phyloP scores from a whole-genome alignment of 441 rosid genomes.

The Eruca vesicaria region DNA sequence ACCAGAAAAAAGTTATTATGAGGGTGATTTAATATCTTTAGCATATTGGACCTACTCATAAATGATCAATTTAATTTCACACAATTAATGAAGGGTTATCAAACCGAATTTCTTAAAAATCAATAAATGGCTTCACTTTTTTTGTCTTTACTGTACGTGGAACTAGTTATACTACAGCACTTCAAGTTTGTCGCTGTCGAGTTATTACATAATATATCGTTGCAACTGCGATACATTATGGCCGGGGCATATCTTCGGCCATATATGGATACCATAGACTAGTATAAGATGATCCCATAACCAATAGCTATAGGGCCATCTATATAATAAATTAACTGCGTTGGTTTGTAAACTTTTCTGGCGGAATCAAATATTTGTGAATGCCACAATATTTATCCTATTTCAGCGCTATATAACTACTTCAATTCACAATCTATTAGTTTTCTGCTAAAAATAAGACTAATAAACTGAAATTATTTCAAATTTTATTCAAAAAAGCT shows the following conservation, averaged over 20 bases:
- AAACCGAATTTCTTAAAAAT: not conserved
- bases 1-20: not conserved
- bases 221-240: not conserved
- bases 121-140: not conserved
- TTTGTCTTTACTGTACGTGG: slow-evolving; percentile 5
- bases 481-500: not conserved
- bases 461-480: not conserved
- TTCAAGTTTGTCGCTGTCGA: not conserved
- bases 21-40: not conserved
- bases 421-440: not conserved
- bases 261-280: not conserved
- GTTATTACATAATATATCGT: not conserved
- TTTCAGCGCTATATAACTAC: not conserved
- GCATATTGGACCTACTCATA: slow-evolving; percentile 1
- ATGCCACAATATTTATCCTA: not conserved
- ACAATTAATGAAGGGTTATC: not conserved
- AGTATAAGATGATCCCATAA: not conserved
- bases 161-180: not conserved
- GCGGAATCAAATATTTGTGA: not conserved
- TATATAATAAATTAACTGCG: not conserved
- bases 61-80: slow-evolving; percentile 12
- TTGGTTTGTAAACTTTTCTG: not conserved
- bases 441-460: not conserved
- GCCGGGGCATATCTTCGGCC: not conserved
- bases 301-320: not conserved